Evolutionary conservation across 345 rosid genomes (phyloP).

Genomic region (Carallia brachiata): DNA sequence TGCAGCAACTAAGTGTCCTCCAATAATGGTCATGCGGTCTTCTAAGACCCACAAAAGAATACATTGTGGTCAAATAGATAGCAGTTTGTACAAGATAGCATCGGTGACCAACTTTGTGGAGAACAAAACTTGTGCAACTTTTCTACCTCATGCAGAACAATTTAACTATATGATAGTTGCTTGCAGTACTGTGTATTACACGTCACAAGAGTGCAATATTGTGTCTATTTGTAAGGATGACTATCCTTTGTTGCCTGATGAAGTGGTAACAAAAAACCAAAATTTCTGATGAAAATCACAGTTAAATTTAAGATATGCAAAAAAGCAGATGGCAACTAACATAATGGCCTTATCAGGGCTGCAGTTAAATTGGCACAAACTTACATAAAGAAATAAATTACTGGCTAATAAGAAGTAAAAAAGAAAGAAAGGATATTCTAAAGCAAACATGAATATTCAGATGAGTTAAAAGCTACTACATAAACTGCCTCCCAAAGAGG

Average conservation of each 20-base stretch:
- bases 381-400: neutral
- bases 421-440: neutral
- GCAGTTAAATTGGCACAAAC: too few relatives aligned
- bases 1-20: slow-evolving; percentile 59
- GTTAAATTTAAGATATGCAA: neutral
- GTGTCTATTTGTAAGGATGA: neutral
- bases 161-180: too few relatives aligned
- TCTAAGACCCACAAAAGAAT: slow-evolving; percentile 34
- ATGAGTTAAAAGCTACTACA: too few relatives aligned
- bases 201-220: neutral
- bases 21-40: slow-evolving; percentile 67
- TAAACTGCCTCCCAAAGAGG: neutral
- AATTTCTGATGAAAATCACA: too few relatives aligned
- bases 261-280: neutral
- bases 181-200: neutral
- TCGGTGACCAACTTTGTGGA: neutral
- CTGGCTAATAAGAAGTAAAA: neutral
- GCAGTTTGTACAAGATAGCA: neutral
- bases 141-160: too few relatives aligned
- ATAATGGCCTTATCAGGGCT: neutral
- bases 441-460: too few relatives aligned
- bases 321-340: neutral
- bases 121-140: neutral
- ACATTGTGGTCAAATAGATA: neutral
- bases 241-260: neutral